Base-by-base conservation (phyloP, 2,329 filamentous ascomycete genomes). In the Claviceps cyperi region DNA sequence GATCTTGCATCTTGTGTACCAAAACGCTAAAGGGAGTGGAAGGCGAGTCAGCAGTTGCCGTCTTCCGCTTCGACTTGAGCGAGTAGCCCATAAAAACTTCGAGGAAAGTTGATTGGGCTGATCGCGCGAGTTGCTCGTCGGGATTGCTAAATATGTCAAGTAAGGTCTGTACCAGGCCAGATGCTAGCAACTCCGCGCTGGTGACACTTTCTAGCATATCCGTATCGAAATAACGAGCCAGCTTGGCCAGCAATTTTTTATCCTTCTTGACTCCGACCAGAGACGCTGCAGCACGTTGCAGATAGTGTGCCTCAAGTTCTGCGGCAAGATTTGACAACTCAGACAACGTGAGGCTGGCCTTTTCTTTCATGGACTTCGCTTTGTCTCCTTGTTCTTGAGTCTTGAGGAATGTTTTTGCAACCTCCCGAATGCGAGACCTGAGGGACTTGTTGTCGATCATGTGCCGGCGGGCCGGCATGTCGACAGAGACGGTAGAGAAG, bases 201-300 rank as follows among this genome's bases (percentile, higher is more conserved):
- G 92, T 98, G 49, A 96, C 90, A 62, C 88, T 94, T 61, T 95
- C 86, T 49, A 95, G 67, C 1, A 92, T 84, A 66, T 96, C 86
- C 0, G 84, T 82, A 59, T 94, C 84, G 58, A 98, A 98, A 61
- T 92, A 90, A 3, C 78, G 76, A 0, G 89, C 87, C 51, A 98
- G 70, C 47, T 76, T 79, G 35, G 74, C 71, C 66, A 97, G 97
- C 0, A 95, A 71, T 2, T 74, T 69, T 35, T 74, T 70, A 11
- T 85, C 87, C 40, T 77, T 67, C 19, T 53, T 37, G 7, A 41
- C 47, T 5, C 43, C 44, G 4, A 67, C 63, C 11, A 72, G 58
- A 43, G 69, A 72, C 5, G 68, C 67, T 1, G 74, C 64, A 1
- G 71, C 73, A 43, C 73, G 72, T 39, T 71, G 69, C 13, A 83